phyloP scores from a whole-genome alignment of 768 basidiomycete species.

The Coprinellus micaceus region DNA sequence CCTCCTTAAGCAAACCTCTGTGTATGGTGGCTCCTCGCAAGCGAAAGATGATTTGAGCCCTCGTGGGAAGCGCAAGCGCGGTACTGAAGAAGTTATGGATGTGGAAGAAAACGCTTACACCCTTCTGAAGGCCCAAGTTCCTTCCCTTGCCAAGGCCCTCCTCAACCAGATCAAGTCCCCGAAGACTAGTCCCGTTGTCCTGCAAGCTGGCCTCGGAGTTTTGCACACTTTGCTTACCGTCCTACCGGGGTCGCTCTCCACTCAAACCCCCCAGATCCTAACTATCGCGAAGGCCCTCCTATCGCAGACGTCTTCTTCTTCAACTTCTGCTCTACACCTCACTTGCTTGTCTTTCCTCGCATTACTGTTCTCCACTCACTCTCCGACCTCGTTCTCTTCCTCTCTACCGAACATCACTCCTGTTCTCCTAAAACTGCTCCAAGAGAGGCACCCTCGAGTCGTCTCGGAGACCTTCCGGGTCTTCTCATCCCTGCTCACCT shows the following conservation, averaged over 20 bases:
- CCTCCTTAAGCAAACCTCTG: conserved; percentile 78
- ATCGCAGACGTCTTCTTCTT: conserved; percentile 64
- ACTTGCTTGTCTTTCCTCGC: conserved; percentile 83
- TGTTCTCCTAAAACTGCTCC: conserved; percentile 67
- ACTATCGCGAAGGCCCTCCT: conserved; percentile 62
- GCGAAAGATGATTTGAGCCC: conserved; percentile 46
- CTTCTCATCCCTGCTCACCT: conserved; percentile 77
- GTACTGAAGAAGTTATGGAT: conserved; percentile 67
- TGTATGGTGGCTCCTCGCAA: conserved; percentile 68
- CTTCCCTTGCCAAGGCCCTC: conserved; percentile 73
- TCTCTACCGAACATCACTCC: conserved; percentile 69
- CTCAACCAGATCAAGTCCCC: conserved; percentile 81
- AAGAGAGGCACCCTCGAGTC: conserved; percentile 85
- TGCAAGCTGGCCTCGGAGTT: conserved; percentile 84
- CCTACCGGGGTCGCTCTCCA: conserved; percentile 77
- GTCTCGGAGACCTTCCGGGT: conserved; percentile 85
- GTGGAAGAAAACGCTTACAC: conserved; percentile 69
- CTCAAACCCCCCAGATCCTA: conserved; percentile 61
- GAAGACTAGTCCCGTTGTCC: conserved; percentile 71
- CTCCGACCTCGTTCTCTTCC: conserved; percentile 52
- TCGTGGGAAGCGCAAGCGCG: conserved; percentile 74
- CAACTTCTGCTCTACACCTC: conserved; percentile 78
- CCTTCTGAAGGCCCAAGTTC: conserved; percentile 72
- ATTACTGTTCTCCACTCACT: conserved; percentile 72
- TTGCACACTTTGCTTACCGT: conserved; percentile 74